Evolutionary conservation across 495 filamentous ascomycete species (phyloP).

Genomic region (Aspergillus egyptiacus): DNA sequence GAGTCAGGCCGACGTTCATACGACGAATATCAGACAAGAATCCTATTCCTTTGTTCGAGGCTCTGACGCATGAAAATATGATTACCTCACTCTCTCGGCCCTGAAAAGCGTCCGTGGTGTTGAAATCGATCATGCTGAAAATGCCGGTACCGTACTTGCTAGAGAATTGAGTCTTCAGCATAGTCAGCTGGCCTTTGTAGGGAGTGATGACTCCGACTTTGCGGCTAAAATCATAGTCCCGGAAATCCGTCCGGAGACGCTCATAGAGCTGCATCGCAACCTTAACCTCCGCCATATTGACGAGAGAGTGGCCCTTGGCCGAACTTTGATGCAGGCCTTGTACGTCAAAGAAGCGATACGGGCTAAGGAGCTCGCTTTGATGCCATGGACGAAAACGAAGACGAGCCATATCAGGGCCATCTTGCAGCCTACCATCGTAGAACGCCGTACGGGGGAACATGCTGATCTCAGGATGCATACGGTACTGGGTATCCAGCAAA

Average conservation of each 20-base stretch:
- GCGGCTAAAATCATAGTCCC: constrained; percentile 59
- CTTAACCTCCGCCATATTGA: constrained; percentile 81
- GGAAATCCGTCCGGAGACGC: constrained; percentile 67
- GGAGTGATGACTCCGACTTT: constrained; percentile 96
- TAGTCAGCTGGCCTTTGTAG: constrained; percentile 86
- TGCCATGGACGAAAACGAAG: constrained; percentile 81
- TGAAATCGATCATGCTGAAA: constrained; percentile 80
- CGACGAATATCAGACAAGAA: constrained; percentile 96
- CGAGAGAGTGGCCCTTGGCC: constrained; percentile 73
- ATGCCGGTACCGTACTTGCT: constrained; percentile 67
- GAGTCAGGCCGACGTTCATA: constrained; percentile 98
- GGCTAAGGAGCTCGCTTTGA: constrained; percentile 67
- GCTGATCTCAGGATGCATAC: constrained; percentile 97
- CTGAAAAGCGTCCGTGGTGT: constrained; percentile 97
- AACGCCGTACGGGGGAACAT: constrained; percentile 82
- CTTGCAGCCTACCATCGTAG: constrained; percentile 79
- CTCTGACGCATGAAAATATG: constrained; percentile 96
- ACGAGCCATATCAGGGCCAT: constrained; percentile 74
- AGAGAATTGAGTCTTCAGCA: constrained; percentile 67
- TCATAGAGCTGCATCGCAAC: constrained; percentile 79
- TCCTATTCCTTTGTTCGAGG: constrained; percentile 87
- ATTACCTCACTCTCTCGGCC: constrained; percentile 95
- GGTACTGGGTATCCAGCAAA: constrained; percentile 91
- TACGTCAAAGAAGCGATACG: constrained; percentile 98
- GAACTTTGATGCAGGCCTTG: constrained; percentile 77